Conservation (phyloP, 2,329 filamentous ascomycete genomes). For the Epichloe festucae region DNA sequence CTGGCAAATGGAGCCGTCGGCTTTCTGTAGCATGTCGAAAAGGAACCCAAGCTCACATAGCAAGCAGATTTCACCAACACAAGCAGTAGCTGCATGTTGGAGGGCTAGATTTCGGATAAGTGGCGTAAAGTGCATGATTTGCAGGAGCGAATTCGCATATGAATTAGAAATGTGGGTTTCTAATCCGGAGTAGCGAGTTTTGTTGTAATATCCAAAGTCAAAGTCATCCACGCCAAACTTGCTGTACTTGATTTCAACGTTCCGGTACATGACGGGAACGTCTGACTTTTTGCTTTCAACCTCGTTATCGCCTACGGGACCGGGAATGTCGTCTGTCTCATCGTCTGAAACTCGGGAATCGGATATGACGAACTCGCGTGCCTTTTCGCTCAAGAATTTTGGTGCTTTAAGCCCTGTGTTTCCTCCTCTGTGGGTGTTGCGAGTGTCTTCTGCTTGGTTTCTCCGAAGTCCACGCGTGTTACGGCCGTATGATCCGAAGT, state of each 20-base stretch:
- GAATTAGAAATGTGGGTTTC: constrained; percentile 97
- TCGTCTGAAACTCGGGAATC: constrained; percentile 28
- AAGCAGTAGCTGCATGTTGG: constrained; percentile 76
- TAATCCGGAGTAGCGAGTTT: constrained; percentile 77
- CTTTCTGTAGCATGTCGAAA: constrained; percentile 97
- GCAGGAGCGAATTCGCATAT: constrained; percentile 84
- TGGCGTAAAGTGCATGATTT: constrained; percentile 84
- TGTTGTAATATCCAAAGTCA: constrained; percentile 95
- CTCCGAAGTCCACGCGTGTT: constrained; percentile 62
- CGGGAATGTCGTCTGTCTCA: constrained; percentile 42
- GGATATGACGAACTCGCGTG: constrained; percentile 49
- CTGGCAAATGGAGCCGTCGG: constrained; percentile 85
- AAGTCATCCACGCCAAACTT: constrained; percentile 99
- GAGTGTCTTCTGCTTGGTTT: constrained; percentile 74
- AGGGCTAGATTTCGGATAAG: constrained; percentile 77
- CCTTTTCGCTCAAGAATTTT: constrained; percentile 91
- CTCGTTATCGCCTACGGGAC: constrained; percentile 53
- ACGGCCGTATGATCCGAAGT: constrained; percentile 66
- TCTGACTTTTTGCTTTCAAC: constrained; percentile 67
- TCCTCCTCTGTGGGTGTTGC: constrained; percentile 45
- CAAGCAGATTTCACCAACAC: constrained; percentile 70
- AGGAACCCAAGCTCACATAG: constrained; percentile 91
- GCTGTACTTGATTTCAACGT: constrained; percentile 97
- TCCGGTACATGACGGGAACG: constrained; percentile 78
- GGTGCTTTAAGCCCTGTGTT: constrained; percentile 57